Evolutionary conservation across 2,329 filamentous ascomycete species (phyloP).

Genomic region (Monilinia fructicola): DNA sequence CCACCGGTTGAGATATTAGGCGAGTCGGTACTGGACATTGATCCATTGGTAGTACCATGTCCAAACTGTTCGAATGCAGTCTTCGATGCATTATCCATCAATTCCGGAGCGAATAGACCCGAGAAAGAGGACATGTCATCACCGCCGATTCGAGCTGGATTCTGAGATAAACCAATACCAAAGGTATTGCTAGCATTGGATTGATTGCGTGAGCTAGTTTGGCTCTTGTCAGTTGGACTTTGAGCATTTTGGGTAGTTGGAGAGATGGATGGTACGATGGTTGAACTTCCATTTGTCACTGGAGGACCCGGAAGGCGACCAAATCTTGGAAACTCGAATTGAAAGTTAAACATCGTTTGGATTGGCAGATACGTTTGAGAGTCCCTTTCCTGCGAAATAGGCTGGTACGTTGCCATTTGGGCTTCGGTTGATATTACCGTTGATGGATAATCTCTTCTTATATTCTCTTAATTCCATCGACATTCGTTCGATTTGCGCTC

Average conservation of each 20-base stretch:
- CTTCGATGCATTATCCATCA: slow-evolving; percentile 48
- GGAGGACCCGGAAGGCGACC: slow-evolving; percentile 63
- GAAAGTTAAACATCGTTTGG: slow-evolving; percentile 75
- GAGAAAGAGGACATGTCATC: slow-evolving; percentile 54
- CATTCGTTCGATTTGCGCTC: slow-evolving; percentile 84
- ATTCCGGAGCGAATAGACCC: slow-evolving; percentile 58
- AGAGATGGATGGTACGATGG: slow-evolving; percentile 31
- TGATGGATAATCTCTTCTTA: slow-evolving; percentile 75
- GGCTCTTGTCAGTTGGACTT: slow-evolving; percentile 33
- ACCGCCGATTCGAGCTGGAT: slow-evolving; percentile 30
- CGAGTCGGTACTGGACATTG: slow-evolving; percentile 44
- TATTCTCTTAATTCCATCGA: slow-evolving; percentile 85
- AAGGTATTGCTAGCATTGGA: slow-evolving; percentile 41
- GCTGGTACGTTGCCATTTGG: slow-evolving; percentile 31
- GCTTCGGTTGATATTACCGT: slow-evolving; percentile 32
- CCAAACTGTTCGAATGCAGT: slow-evolving; percentile 44
- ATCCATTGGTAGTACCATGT: slow-evolving; percentile 48
- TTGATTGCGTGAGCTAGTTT: slow-evolving; percentile 36
- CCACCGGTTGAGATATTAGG: slow-evolving; percentile 39
- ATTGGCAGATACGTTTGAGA: slow-evolving; percentile 53
- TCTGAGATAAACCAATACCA: slow-evolving; percentile 35
- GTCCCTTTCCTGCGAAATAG: slow-evolving; percentile 45
- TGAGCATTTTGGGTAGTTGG: slow-evolving; percentile 28
- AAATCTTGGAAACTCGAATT: slow-evolving; percentile 96
- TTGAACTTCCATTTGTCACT: slow-evolving; percentile 24